Percentiles rank a stretch among this genome's conserved stretches.
phyloP scores from a whole-genome alignment of 1,139 yeast species.

The Hyphopichia buzzinii region DNA sequence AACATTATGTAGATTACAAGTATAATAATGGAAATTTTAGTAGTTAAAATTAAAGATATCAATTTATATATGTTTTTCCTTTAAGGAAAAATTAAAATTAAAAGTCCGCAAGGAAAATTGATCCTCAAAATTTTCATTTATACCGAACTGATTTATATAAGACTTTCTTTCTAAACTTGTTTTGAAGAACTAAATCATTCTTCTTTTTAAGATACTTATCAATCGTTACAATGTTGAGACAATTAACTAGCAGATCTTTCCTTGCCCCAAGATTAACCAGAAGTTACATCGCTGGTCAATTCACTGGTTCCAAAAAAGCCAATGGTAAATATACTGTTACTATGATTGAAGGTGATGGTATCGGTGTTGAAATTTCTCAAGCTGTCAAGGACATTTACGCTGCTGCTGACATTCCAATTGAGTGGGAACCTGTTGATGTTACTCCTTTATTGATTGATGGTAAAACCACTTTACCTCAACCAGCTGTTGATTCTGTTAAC shows the following conservation, averaged over 20 bases:
- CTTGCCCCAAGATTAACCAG: conserved; percentile 43
- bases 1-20: too few species aligned
- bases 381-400: conserved; percentile 88
- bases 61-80: not conserved
- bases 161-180: not conserved
- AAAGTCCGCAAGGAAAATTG: not conserved
- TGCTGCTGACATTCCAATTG: conserved; percentile 93
- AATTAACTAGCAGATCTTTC: conserved; percentile 32
- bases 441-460: conserved; percentile 92
- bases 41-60: too few species aligned
- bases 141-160: conserved; percentile 1
- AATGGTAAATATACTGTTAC: conserved; percentile 87
- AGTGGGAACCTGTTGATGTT: conserved; percentile 96
- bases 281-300: conserved; percentile 49
- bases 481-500: conserved; percentile 90
- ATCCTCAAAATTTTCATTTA: not conserved
- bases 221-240: conserved; percentile 37
- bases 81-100: not conserved
- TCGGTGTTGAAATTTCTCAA: conserved; percentile 91
- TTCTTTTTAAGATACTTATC: not conserved
- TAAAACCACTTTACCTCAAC: conserved; percentile 89
- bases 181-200: too few species aligned
- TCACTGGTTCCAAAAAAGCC: conserved; percentile 45
- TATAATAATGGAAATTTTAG: too few species aligned
- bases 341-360: conserved; percentile 98